A percentile compares a stretch with the other conserved stretches of the same genome.
Evolutionary conservation across 176 grass and related monocot species (phyloP).

Genomic region (Carex littledalei): DNA sequence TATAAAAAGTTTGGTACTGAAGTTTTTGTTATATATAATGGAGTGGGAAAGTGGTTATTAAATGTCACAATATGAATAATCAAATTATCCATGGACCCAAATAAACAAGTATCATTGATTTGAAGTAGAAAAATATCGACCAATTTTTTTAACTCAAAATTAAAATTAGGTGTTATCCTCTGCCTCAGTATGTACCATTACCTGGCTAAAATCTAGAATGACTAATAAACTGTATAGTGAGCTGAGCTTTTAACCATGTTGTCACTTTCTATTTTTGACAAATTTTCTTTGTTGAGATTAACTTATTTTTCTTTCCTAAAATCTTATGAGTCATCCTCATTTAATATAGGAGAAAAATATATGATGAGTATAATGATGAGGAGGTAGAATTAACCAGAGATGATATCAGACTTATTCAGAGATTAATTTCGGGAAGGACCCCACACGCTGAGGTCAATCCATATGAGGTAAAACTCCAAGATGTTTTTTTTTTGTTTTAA

Average conservation of each 20-base stretch:
- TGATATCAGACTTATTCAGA: conserved; percentile 76
- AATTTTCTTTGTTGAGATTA: conserved; percentile 2
- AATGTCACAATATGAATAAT: neutral
- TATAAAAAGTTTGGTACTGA: neutral
- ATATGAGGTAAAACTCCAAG: conserved; percentile 55
- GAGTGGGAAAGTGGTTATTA: neutral
- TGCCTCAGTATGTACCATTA: neutral
- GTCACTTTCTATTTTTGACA: conserved; percentile 9
- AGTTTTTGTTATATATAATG: neutral
- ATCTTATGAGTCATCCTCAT: neutral
- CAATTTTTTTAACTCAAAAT: neutral
- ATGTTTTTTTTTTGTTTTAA: neutral
- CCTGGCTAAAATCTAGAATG: neutral
- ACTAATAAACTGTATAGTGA: neutral
- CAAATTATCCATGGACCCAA: neutral
- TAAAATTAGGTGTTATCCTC: neutral
- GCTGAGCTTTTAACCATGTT: neutral
- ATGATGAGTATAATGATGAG: conserved; percentile 86
- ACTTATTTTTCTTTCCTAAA: conserved; percentile 6
- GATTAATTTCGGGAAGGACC: conserved; percentile 77
- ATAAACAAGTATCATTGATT: neutral
- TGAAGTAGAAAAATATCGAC: neutral
- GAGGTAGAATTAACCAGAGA: conserved; percentile 89
- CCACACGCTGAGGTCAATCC: conserved; percentile 83
- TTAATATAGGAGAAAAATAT: conserved; percentile 63